Evolutionary conservation across 1,284 basidiomycete genomes (phyloP).

Genomic region (Moesziomyces parantarcticus): DNA sequence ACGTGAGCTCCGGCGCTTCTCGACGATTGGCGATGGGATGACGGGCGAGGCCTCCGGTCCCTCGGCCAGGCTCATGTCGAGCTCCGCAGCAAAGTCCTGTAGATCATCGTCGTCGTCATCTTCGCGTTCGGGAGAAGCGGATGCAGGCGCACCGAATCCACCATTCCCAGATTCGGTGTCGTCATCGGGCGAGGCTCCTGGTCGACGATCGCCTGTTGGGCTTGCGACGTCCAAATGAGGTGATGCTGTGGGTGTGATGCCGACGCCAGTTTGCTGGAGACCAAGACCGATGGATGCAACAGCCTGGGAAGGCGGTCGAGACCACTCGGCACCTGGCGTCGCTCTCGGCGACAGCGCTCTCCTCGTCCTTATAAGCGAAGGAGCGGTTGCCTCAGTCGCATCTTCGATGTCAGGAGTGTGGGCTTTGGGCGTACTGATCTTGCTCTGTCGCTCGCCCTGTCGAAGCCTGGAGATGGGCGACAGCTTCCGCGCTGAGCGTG

Average conservation of each 20-base stretch:
- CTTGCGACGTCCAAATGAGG: slow-evolving; percentile 26
- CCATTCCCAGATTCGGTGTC: background rate
- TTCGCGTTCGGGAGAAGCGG: background rate
- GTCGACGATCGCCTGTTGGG: background rate
- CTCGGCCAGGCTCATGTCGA: slow-evolving; percentile 45
- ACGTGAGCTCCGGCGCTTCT: slow-evolving; percentile 14
- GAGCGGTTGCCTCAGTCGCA: background rate
- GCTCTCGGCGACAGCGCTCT: slow-evolving; percentile 5
- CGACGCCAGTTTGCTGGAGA: slow-evolving; percentile 28
- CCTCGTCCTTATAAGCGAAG: background rate
- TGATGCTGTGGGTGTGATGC: slow-evolving; percentile 37
- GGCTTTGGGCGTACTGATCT: slow-evolving; percentile 34
- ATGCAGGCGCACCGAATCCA: background rate
- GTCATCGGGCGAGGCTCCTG: background rate
- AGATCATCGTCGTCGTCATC: slow-evolving; percentile 41
- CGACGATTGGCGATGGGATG: background rate
- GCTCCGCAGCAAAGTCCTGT: slow-evolving; percentile 48
- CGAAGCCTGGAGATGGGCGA: slow-evolving; percentile 33
- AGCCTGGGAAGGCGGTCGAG: background rate
- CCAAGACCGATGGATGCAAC: slow-evolving; percentile 37
- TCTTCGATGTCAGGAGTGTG: slow-evolving; percentile 33
- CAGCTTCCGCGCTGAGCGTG: slow-evolving; percentile 7
- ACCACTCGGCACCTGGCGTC: background rate
- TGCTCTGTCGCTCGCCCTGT: slow-evolving; percentile 8
- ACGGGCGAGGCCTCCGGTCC: slow-evolving; percentile 11